Base-by-base conservation (phyloP, 441 rosid species). In the Brassica balearica region DNA sequence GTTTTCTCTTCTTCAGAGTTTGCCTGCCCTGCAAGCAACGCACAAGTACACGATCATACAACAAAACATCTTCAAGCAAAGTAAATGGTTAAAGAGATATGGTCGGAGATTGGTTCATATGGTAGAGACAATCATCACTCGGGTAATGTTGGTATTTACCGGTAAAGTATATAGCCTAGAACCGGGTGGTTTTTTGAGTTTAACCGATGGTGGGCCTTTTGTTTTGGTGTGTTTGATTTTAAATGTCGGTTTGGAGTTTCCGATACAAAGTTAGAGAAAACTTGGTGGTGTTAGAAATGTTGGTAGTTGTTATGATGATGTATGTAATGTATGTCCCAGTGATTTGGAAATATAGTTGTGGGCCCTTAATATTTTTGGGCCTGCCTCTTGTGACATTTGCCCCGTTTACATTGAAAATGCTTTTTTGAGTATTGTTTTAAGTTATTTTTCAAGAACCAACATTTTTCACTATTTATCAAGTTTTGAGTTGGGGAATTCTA, bases 321-420 rank as follows among this genome's bases (percentile, higher is more conserved):
- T 19, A 19, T 19, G 19, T 19, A 19, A 59, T 78, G 63, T 77
- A 72, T 65, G 72, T 71, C 53, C 73, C 73, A 10, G 41, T 67
- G 65, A 38, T 67, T 32, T 60, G 43, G 59, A 65, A 17, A 56
- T 71, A 71, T 71, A 65, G 77, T 51, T 78, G 81, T 77, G 81
- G 81, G 73, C 69, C 67, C 73, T 72, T 55, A 8, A 12, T 78
- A 72, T 72, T 67, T 20, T 78, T 72, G 73, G 73, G 64, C 77
- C 73, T 78, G 60, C 73, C 62, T 65, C 76, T 71, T 69, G 70
- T 64, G 48, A 71, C 34, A 1, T 27, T 75, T 17, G 0, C 62
- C 43, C 8, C 11, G 1, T 71, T 25, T 58, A 60, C 29, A 59
- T 11, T 6, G 53, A 69, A 23, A 51, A 63, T 27, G 36, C 10